phyloP scores from a whole-genome alignment of 495 filamentous ascomycete genomes.

The Lophiostoma macrostomum region DNA sequence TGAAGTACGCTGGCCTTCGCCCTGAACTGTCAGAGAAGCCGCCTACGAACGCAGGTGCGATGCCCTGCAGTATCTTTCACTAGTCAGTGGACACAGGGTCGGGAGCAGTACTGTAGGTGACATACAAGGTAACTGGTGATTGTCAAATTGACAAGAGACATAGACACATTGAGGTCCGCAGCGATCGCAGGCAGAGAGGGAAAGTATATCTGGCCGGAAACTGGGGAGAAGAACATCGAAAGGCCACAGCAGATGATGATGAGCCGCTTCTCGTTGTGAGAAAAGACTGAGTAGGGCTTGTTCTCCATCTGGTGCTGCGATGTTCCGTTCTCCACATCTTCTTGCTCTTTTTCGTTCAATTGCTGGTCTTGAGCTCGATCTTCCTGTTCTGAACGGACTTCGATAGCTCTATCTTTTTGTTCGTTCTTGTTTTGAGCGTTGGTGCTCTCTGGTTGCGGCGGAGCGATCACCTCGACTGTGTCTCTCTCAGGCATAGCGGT shows the following conservation, averaged over 20 bases:
- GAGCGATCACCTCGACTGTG: too few species aligned
- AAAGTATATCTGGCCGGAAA: conserved; percentile 81
- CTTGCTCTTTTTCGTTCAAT: too few species aligned
- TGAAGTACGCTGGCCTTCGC: conserved; percentile 43
- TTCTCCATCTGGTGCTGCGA: too few species aligned
- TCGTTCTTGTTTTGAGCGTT: too few species aligned
- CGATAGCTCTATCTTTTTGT: too few species aligned
- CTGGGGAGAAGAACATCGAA: conserved; percentile 49
- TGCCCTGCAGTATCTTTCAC: conserved; percentile 48
- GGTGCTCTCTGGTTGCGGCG: too few species aligned
- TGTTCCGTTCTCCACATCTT: too few species aligned
- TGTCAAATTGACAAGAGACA: conserved; percentile 56
- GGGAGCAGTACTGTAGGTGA: not conserved
- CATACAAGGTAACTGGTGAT: conserved; percentile 39
- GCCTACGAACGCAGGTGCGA: conserved; percentile 49
- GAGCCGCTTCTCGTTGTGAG: not conserved
- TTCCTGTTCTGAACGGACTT: too few species aligned
- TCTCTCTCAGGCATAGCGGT: too few species aligned
- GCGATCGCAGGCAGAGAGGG: conserved; percentile 63
- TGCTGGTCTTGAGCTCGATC: too few species aligned
- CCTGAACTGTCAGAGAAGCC: conserved; percentile 48
- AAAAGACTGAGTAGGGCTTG: not conserved
- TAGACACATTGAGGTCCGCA: conserved; percentile 53
- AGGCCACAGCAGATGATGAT: not conserved
- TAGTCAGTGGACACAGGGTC: not conserved